Evolutionary conservation across 441 rosid species (phyloP).

Genomic region (Corymbia calophylla): DNA sequence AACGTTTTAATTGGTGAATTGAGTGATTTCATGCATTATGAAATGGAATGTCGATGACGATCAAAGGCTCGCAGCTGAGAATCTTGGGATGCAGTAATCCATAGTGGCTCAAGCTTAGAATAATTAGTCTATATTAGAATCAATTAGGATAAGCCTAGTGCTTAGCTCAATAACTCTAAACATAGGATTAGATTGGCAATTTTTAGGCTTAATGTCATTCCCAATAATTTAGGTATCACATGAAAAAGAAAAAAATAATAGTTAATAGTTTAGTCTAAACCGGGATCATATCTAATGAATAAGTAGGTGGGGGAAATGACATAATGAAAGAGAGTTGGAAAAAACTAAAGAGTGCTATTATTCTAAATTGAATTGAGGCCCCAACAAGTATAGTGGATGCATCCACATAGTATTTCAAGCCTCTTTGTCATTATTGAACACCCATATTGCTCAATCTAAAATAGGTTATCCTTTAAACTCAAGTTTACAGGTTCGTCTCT

Average conservation of each 20-base stretch:
- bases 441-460: background rate
- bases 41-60: too few relatives aligned
- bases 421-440: background rate
- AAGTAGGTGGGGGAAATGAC: background rate
- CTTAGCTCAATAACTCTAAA: too few relatives aligned
- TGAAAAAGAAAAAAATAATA: too few relatives aligned
- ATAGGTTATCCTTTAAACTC: too few relatives aligned
- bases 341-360: background rate
- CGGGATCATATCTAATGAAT: too few relatives aligned
- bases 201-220: background rate
- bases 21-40: rapidly evolving
- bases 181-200: background rate
- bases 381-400: background rate
- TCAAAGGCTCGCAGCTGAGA: too few relatives aligned
- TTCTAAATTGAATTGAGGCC: background rate
- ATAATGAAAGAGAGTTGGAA: background rate
- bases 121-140: too few relatives aligned
- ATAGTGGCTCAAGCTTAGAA: too few relatives aligned
- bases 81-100: too few relatives aligned
- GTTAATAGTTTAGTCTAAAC: background rate
- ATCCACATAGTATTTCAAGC: background rate
- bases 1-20: too few relatives aligned
- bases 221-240: background rate
- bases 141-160: too few relatives aligned
- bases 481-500: background rate